Evolutionary conservation across 2,329 filamentous ascomycete genomes (phyloP), one percentile per base, ranked within the genome.

Genomic region (Monilinia fructicola): DNA sequence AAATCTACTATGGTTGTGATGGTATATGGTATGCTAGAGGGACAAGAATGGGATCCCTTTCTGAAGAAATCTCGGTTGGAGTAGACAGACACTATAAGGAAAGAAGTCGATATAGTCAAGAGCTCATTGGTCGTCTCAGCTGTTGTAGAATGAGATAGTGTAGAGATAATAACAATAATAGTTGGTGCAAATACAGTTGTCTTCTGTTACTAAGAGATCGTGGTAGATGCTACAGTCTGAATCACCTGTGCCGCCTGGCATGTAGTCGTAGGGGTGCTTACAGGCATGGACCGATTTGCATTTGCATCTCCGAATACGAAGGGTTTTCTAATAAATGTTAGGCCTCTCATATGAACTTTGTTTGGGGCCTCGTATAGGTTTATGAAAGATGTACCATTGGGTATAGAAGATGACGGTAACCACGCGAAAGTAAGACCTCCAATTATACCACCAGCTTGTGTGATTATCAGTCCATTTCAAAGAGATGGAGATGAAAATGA

Each of bases 291-390:
- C 23, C 55, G 61, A 54, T 48, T 64, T 28, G 52, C 61, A 14
- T 23, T 54, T 6, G 52, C 10, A 46, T 64, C 9, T 4, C 40
- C 52, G 26, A 64, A 64, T 23, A 40, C 35, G 18, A 64, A 55
- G 3, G 28, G 11, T 26, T 28, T 4, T 46, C 52, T 26, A 21
- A 28, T 55, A 18, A 64, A 64, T 10, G 11, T 44, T 2, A 55
- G 38, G 2, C 52, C 61, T n/a, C 55, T 48, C 6, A 11, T 18
- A 35, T 64, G 12, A 4, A 64, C 40, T 12, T 54, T 64, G 16
- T 64, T 55, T n/a, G 40, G 52, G 2, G 38, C 26, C 46, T 64
- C 52, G 6, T 44, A 23, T 3, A 55, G 61, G 7, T 54, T 31
- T 21, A 64, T 28, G 1, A 48, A 6, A 26, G 46, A 64, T 40